Evolutionary conservation across 106 monocot species (phyloP).

Genomic region (Vanilla planifolia): DNA sequence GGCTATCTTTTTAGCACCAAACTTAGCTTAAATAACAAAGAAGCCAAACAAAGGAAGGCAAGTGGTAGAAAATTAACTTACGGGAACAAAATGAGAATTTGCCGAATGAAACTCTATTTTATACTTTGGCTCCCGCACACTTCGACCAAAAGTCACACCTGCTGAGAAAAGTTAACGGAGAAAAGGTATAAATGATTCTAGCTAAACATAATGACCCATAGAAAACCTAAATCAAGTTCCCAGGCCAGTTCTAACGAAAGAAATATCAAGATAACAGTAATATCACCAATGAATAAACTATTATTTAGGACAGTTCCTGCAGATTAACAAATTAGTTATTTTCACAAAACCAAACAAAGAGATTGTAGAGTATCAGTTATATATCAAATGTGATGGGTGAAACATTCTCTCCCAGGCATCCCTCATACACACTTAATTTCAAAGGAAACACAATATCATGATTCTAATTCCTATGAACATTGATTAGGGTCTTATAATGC

Average conservation of each 20-base stretch:
- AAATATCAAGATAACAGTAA: too few species aligned
- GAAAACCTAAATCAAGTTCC: background rate
- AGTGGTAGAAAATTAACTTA: constrained; percentile 18
- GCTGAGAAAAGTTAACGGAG: background rate
- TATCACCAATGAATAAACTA: too few species aligned
- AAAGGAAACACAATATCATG: too few species aligned
- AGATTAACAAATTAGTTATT: too few species aligned
- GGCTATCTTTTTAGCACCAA: background rate
- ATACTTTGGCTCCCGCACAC: constrained; percentile 52
- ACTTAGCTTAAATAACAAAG: background rate
- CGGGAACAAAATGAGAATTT: constrained; percentile 41
- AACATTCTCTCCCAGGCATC: too few species aligned
- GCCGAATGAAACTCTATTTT: constrained; percentile 40
- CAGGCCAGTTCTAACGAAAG: background rate
- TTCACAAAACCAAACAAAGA: too few species aligned
- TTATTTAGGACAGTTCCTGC: too few species aligned
- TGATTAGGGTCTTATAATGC: too few species aligned
- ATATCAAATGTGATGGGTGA: too few species aligned
- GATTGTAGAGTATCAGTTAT: too few species aligned
- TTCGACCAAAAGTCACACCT: constrained; percentile 46
- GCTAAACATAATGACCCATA: background rate
- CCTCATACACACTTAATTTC: too few species aligned
- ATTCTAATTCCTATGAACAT: too few species aligned
- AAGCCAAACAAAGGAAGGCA: background rate
- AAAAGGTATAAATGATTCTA: background rate